Percentiles rank a stretch among this genome's conserved stretches.
Evolutionary conservation across 208 protist genomes (phyloP).

Genomic region (Acanthamoeba royreba): DNA sequence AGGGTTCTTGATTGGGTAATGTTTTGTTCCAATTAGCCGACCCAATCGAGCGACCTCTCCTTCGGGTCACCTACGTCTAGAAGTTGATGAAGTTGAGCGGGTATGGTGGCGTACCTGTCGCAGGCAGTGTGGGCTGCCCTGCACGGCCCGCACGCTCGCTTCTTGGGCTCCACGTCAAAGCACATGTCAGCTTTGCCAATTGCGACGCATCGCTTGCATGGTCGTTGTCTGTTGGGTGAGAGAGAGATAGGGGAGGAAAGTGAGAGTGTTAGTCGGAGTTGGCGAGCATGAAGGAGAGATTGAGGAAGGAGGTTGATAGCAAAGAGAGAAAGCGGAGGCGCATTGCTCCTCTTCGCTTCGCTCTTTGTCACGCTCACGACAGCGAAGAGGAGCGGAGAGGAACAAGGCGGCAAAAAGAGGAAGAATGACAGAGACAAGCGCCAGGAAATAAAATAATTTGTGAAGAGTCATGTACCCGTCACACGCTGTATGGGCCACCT

Average conservation of each 20-base stretch:
- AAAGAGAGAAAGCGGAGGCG: not conserved
- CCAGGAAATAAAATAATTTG: no score
- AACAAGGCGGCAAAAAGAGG: no score
- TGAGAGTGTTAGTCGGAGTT: not conserved
- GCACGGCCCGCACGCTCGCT: not conserved
- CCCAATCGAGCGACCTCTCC: no score
- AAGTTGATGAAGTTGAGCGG: not conserved
- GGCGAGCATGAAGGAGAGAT: not conserved
- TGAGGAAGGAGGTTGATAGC: no score
- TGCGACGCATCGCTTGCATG: not conserved
- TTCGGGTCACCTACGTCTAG: no score
- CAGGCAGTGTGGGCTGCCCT: not conserved
- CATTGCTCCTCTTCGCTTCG: no score
- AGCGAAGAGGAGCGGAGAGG: no score
- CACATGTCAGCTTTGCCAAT: slow-evolving; percentile 19
- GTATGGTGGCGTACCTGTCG: not conserved
- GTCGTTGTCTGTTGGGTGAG: not conserved
- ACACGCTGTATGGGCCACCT: not conserved
- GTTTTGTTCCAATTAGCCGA: no score
- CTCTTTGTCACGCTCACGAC: no score
- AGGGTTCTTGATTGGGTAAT: no score
- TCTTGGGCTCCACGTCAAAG: slow-evolving; percentile 34
- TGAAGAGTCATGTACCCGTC: slow-evolving; percentile 9
- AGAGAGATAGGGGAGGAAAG: no score
- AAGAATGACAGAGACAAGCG: no score